phyloP scores from a whole-genome alignment of 208 protist genomes.

The Trypanosoma lewisi region DNA sequence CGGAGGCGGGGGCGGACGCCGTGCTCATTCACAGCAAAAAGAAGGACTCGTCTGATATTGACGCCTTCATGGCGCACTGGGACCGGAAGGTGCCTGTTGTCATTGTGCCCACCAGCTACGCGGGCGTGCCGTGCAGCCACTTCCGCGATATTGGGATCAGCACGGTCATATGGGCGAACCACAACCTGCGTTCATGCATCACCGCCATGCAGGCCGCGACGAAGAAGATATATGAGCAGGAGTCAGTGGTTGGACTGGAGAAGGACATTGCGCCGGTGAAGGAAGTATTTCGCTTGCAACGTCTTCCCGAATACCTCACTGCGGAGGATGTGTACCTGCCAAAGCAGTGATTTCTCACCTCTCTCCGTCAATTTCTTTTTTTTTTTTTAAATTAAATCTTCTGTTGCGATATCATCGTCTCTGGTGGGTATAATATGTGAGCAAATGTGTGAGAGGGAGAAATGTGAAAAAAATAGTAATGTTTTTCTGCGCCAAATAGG shows the following conservation, averaged over 20 bases:
- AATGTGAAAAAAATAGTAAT: not conserved
- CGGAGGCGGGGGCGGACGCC: constrained; percentile 68
- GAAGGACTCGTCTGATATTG: constrained; percentile 59
- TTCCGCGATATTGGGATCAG: constrained; percentile 59
- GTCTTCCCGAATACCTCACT: constrained; percentile 43
- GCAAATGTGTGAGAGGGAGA: too few species aligned
- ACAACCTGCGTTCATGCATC: constrained; percentile 58
- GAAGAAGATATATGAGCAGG: constrained; percentile 51
- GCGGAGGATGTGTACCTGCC: constrained; percentile 71
- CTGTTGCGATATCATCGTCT: too few species aligned
- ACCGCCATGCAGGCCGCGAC: constrained; percentile 55
- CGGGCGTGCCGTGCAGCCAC: constrained; percentile 42
- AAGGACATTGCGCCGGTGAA: constrained; percentile 59
- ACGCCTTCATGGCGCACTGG: constrained; percentile 68
- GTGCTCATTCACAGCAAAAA: constrained; percentile 77
- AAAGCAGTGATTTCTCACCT: constrained; percentile 12
- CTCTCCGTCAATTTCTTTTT: not conserved
- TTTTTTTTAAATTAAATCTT: not conserved
- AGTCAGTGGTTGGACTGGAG: constrained; percentile 48
- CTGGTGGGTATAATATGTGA: too few species aligned
- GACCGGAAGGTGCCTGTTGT: constrained; percentile 52
- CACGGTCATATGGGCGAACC: constrained; percentile 76
- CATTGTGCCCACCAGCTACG: constrained; percentile 84
- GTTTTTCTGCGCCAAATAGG: too few species aligned
- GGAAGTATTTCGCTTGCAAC: constrained; percentile 70